phyloP scores from a whole-genome alignment of 2,329 filamentous ascomycete species.

The Ampelomyces quisqualis region DNA sequence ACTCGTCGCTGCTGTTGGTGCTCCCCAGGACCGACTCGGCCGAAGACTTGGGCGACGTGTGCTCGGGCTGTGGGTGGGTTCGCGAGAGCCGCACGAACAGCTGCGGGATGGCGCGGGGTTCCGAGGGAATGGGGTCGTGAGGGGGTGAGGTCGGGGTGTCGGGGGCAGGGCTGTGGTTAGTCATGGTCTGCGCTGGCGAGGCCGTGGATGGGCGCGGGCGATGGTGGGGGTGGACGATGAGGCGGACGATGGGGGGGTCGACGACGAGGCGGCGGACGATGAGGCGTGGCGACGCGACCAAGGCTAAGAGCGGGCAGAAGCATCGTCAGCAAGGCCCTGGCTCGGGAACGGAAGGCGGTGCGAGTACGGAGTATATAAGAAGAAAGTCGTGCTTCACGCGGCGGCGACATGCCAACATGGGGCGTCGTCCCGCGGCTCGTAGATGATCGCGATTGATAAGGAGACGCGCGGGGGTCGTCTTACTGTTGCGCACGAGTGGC shows the following conservation, averaged over 20 bases:
- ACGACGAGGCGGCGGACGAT: slow-evolving; percentile 5
- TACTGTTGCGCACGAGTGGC: no score
- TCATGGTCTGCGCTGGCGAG: slow-evolving; percentile 22
- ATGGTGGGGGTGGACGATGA: neutral
- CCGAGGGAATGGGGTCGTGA: slow-evolving; percentile 49
- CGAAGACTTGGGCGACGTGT: slow-evolving; percentile 44
- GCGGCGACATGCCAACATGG: no score
- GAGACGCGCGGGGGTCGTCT: no score
- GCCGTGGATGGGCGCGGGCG: slow-evolving; percentile 19
- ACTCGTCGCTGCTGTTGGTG: slow-evolving; percentile 46
- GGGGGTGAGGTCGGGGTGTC: slow-evolving; percentile 49
- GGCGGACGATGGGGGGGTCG: neutral
- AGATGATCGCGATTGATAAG: no score
- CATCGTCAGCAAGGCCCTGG: slow-evolving; percentile 16
- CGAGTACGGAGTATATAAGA: no score
- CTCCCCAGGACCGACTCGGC: slow-evolving; percentile 45
- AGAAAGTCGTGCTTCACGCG: no score
- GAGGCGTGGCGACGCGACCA: slow-evolving; percentile 6
- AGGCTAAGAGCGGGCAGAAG: slow-evolving; percentile 6
- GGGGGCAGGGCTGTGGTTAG: slow-evolving; percentile 39
- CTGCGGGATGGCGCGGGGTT: slow-evolving; percentile 41
- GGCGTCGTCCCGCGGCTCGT: no score
- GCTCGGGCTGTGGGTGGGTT: slow-evolving; percentile 28
- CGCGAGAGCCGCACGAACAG: slow-evolving; percentile 26
- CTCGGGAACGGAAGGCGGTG: slow-evolving; percentile 1